Evolutionary conservation across 371 early-diverging fungal species (phyloP).

Genomic region (Apophysomyces sp.): DNA sequence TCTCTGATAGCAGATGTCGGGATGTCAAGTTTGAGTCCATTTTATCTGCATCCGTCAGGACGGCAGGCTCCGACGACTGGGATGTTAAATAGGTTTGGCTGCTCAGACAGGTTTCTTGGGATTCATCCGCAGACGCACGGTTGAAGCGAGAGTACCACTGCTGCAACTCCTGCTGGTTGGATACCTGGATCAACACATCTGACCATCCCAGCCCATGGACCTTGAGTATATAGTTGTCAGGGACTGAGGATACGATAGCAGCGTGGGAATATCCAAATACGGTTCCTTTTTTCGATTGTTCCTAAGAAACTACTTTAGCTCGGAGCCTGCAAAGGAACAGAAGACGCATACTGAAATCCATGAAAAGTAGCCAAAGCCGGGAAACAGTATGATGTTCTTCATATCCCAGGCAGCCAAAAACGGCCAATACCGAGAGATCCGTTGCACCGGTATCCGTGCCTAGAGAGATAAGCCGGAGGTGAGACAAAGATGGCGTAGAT

Average conservation of each 20-base stretch:
- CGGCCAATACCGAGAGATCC: slow-evolving; percentile 44
- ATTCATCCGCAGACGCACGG: not conserved
- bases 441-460: slow-evolving; percentile 48
- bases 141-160: slow-evolving; percentile 50
- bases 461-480: slow-evolving; percentile 3
- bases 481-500: not conserved
- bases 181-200: slow-evolving; percentile 53
- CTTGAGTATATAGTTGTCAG: slow-evolving; percentile 42
- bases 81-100: not conserved
- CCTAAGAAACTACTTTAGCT: slow-evolving; percentile 13
- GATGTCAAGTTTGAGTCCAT: not conserved
- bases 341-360: slow-evolving; percentile 38
- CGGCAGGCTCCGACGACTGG: not conserved
- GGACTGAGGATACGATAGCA: slow-evolving; percentile 26
- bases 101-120: not conserved
- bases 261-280: slow-evolving; percentile 47
- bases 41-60: not conserved
- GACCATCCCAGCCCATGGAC: slow-evolving; percentile 38
- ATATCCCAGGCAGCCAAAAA: slow-evolving; percentile 58
- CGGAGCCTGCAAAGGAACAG: not conserved
- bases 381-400: slow-evolving; percentile 52
- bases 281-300: slow-evolving; percentile 35
- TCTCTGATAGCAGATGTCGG: not conserved
- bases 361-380: slow-evolving; percentile 50
- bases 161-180: slow-evolving; percentile 35